Base-by-base conservation (phyloP, 2,329 filamentous ascomycete species). In the Trichoderma atrobrunneum region DNA sequence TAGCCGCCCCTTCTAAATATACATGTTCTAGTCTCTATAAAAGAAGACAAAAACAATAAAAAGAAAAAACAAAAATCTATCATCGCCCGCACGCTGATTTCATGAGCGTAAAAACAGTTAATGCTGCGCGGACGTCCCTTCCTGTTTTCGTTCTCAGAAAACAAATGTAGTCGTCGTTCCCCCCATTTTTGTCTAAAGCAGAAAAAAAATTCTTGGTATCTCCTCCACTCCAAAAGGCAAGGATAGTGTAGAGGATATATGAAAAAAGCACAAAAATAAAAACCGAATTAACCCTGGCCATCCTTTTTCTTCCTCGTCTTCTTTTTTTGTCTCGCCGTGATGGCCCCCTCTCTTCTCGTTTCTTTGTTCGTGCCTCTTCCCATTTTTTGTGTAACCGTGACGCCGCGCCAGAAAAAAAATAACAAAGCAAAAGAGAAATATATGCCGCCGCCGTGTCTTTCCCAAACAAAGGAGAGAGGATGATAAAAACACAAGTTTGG, bases 1-100 rank as follows among this genome's bases (percentile, higher is more conserved):
- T 4, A 54, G 28, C 66, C 60, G 57, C 39, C 24, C n/a, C 18
- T 43, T 61, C 57, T 70, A 70, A 54, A 62, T 62, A 54, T 70
- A 70, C 66, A 54, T 39, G 56, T 36, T 70, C 66, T 70, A 70
- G 56, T 54, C 56, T 54, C 66, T 62, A 51, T 26, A 51, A 34
- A n/a, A 28, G n/a, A 32, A 11, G 57, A 36, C 16, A 16, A 54
- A 54, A 54, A 54, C 48, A 54, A 48, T 21, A 26, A 57, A 18
- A 24, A 32, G 18, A 24, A 28, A 28, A 32, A 43, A 21, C 30
- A 7, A 68, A 36, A 43, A 34, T 70, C 66, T 54, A 70, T 61
- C 56, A 61, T 70, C 28, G 66, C 66, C 57, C 57, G 66, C 66
- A 70, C 66, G 66, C 66, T 62, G 66, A 24, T 32, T 43, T 24